phyloP scores from a whole-genome alignment of 768 basidiomycete species.

The Macrolepiota dolichaula region DNA sequence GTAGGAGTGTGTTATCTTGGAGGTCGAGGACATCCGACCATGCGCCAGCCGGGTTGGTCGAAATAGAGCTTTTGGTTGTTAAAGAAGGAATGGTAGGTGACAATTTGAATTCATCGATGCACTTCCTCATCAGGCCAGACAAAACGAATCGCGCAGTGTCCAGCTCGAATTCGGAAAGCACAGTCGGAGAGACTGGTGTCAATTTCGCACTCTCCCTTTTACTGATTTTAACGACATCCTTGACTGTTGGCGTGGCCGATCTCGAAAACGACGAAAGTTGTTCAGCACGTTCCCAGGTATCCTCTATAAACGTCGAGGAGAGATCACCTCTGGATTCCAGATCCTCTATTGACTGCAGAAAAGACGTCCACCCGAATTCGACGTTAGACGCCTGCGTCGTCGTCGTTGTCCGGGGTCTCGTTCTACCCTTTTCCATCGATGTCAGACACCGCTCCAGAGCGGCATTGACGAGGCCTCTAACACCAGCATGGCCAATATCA shows the following conservation, averaged over 20 bases:
- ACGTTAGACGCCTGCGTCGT: neutral
- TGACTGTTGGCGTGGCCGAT: neutral
- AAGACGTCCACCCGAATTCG: neutral
- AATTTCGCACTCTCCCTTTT: slow-evolving; percentile 10
- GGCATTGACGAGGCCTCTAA: slow-evolving; percentile 28
- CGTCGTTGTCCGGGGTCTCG: neutral
- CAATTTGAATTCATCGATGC: slow-evolving; percentile 25
- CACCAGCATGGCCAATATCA: slow-evolving; percentile 21
- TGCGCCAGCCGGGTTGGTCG: slow-evolving; percentile 14
- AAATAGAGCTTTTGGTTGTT: neutral
- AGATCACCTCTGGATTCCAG: slow-evolving; percentile 22
- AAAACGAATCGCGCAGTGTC: slow-evolving; percentile 58
- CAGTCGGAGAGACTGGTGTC: slow-evolving; percentile 13
- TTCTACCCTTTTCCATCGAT: slow-evolving; percentile 6
- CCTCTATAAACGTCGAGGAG: slow-evolving; percentile 38
- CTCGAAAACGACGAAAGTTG: slow-evolving; percentile 15
- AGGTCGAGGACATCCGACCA: slow-evolving; percentile 54
- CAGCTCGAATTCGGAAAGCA: slow-evolving; percentile 50
- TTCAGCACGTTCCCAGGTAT: slow-evolving; percentile 43
- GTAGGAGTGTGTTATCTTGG: slow-evolving; percentile 54
- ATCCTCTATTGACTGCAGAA: slow-evolving; percentile 21
- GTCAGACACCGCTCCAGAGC: slow-evolving; percentile 28
- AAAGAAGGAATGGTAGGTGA: neutral
- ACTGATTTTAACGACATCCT: neutral
- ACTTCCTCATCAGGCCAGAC: slow-evolving; percentile 45